These are phyloP conservation scores for Sedum album DNA, from an alignment of 164 flowering plant genomes.

Conservation along the genomic window DNA sequence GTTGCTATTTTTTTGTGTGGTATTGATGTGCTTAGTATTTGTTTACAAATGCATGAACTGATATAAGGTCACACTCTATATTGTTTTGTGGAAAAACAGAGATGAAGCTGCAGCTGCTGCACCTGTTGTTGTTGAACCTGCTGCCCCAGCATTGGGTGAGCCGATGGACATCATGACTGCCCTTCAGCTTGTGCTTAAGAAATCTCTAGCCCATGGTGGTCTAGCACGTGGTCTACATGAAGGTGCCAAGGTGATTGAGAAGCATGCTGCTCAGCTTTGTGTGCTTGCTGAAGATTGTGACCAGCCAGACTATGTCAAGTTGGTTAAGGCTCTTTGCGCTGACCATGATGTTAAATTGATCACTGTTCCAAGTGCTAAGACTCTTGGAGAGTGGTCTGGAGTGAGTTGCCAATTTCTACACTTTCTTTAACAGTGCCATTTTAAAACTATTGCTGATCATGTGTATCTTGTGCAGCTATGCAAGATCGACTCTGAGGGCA, in stretches of 20 bases:
- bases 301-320: conserved; percentile 64
- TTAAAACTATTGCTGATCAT: too few relatives aligned
- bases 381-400: conserved; percentile 82
- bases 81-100: conserved; percentile 19
- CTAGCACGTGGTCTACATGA: conserved; percentile 65
- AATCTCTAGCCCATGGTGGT: conserved; percentile 66
- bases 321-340: conserved; percentile 66
- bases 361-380: conserved; percentile 63
- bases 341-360: conserved; percentile 59
- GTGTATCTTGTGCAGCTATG: too few relatives aligned
- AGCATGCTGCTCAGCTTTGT: conserved; percentile 70
- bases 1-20: too few relatives aligned
- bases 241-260: conserved; percentile 69
- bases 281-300: conserved; percentile 74
- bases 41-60: too few relatives aligned
- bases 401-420: conserved; percentile 28
- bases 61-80: too few relatives aligned
- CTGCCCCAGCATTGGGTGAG: conserved; percentile 43
- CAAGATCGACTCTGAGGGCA: too few relatives aligned
- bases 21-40: neutral
- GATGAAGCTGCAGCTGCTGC: conserved; percentile 26
- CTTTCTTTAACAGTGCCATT: too few relatives aligned
- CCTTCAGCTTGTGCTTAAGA: conserved; percentile 53
- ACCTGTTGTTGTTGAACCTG: conserved; percentile 20
- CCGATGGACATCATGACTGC: conserved; percentile 56